A percentile compares a stretch with the other conserved stretches of the same genome.
Conservation (phyloP, 176 grass and related monocot species). For the Hsuehochloa calcarea region DNA sequence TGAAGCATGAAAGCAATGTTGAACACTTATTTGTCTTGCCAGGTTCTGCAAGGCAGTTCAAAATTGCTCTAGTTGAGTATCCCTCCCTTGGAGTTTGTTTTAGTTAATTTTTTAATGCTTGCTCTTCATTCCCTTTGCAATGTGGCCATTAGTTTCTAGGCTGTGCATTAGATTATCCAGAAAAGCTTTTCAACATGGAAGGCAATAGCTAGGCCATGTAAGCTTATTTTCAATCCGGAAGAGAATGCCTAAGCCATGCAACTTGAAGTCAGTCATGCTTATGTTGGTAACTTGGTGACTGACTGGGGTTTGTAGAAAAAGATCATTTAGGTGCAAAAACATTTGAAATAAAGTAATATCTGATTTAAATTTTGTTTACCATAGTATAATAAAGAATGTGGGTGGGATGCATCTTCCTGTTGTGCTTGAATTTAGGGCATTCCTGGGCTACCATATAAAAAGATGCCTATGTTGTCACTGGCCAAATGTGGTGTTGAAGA, state of each 20-base stretch:
- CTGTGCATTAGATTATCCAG: neutral
- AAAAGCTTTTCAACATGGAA: conserved; percentile 4
- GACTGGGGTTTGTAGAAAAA: neutral
- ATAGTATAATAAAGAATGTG: neutral
- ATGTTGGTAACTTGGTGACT: neutral
- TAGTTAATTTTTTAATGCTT: neutral
- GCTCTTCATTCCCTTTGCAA: neutral
- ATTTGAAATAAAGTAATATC: neutral
- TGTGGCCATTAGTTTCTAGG: neutral
- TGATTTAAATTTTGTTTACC: conserved; percentile 8
- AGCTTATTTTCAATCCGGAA: conserved; percentile 9
- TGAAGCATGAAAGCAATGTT: conserved; percentile 90
- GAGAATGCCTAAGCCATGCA: neutral
- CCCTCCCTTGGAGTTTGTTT: neutral
- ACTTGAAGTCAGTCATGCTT: neutral
- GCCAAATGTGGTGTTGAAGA: neutral
- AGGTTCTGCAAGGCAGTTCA: conserved; percentile 72
- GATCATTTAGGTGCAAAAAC: neutral
- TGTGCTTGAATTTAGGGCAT: neutral
- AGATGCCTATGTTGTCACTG: neutral
- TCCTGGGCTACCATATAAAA: neutral
- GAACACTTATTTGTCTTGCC: conserved; percentile 87
- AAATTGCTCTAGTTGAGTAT: conserved; percentile 77
- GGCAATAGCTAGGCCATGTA: neutral
- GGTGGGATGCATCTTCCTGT: neutral